A percentile compares a stretch with the other conserved stretches of the same genome.
Conservation (phyloP, 192 early-diverging fungal genomes). For the Spizellomyces sp. region DNA sequence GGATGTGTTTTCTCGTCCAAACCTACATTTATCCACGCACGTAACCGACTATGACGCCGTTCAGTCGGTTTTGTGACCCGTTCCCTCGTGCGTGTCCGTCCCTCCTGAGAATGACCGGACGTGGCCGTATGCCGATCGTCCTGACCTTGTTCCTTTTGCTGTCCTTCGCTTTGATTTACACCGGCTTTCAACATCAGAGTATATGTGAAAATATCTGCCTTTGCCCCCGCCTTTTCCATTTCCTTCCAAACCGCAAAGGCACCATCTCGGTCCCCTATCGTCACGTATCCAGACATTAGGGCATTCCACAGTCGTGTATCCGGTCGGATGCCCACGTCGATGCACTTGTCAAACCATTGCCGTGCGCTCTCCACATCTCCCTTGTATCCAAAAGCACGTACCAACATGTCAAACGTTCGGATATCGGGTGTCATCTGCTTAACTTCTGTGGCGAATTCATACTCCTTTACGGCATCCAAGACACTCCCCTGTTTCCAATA, state of each 20-base stretch:
- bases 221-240: slow-evolving; percentile 17
- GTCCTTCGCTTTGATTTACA: neutral
- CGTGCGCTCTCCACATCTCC: slow-evolving; percentile 23
- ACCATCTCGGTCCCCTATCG: slow-evolving; percentile 18
- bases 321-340: slow-evolving; percentile 4
- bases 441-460: slow-evolving; percentile 2
- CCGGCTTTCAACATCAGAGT: slow-evolving; percentile 34
- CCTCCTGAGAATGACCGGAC: too few relatives aligned
- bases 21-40: too few relatives aligned
- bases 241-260: slow-evolving; percentile 20
- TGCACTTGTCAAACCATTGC: slow-evolving; percentile 29
- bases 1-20: too few relatives aligned
- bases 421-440: slow-evolving; percentile 20
- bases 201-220: slow-evolving; percentile 39
- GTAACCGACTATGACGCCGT: too few relatives aligned
- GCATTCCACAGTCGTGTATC: slow-evolving; percentile 38
- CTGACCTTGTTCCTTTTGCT: too few relatives aligned
- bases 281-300: slow-evolving; percentile 27
- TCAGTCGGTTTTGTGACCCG: too few relatives aligned
- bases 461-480: slow-evolving; percentile 7
- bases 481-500: neutral
- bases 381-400: slow-evolving; percentile 26
- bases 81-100: too few relatives aligned
- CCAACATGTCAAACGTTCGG: slow-evolving; percentile 40
- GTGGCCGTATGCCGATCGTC: too few relatives aligned